A percentile compares a stretch with the other conserved stretches of the same genome.
Conservation (phyloP, 345 rosid species). For the Salix purpurea region DNA sequence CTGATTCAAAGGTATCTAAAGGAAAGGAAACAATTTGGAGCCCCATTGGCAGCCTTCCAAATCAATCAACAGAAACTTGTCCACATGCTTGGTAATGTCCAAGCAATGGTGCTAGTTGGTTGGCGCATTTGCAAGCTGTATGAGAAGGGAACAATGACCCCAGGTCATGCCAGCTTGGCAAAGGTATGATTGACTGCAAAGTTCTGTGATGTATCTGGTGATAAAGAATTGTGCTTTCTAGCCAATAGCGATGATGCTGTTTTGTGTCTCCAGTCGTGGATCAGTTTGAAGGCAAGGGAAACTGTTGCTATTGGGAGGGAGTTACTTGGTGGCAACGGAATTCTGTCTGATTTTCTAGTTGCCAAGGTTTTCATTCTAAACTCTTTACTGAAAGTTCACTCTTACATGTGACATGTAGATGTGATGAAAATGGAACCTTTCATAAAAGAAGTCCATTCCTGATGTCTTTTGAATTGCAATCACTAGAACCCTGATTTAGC, state of each 20-base stretch:
- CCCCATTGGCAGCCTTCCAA: conserved; percentile 91
- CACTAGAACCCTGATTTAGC: not conserved
- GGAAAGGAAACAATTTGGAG: conserved; percentile 98
- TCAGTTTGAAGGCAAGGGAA: conserved; percentile 68
- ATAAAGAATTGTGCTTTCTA: not conserved
- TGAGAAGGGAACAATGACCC: conserved; percentile 78
- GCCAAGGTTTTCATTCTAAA: conserved; percentile 59
- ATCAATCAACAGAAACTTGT: conserved; percentile 90
- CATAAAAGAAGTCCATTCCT: not conserved
- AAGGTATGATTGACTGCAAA: conserved; percentile 50
- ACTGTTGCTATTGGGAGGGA: conserved; percentile 78
- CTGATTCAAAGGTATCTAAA: conserved; percentile 54
- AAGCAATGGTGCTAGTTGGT: conserved; percentile 88
- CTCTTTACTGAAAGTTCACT: not conserved
- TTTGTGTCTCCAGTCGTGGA: conserved; percentile 65
- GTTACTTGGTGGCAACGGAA: conserved; percentile 94
- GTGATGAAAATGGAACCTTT: not conserved
- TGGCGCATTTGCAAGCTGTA: conserved; percentile 96
- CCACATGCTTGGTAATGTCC: conserved; percentile 77
- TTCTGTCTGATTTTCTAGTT: conserved; percentile 78
- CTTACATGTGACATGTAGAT: not conserved
- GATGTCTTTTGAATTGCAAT: not conserved
- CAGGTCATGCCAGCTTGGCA: conserved; percentile 94
- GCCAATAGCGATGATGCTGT: not conserved
- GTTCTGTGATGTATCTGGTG: not conserved